A percentile compares a stretch with the other conserved stretches of the same genome.
phyloP scores from a whole-genome alignment of 2,329 filamentous ascomycete genomes.

The Escovopsis weberi region DNA sequence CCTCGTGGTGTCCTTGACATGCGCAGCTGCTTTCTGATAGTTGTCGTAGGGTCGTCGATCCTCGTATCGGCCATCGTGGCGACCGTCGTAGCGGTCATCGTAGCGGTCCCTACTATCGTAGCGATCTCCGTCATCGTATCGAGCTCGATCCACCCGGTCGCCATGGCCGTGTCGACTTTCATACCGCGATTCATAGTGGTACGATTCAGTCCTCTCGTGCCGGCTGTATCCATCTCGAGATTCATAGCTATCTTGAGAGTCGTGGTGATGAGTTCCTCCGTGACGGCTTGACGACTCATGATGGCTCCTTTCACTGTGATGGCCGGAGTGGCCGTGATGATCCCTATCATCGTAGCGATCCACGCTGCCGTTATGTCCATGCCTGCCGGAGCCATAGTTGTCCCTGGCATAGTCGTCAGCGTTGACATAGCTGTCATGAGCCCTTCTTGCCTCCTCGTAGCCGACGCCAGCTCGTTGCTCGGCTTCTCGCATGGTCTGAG shows the following conservation, averaged over 20 bases:
- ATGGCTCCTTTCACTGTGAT: background rate
- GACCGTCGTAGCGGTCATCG: too few species aligned
- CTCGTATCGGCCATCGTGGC: slow-evolving; percentile 1
- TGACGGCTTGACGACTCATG: background rate
- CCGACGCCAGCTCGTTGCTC: slow-evolving; percentile 49
- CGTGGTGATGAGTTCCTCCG: background rate
- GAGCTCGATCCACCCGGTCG: background rate
- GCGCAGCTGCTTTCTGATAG: slow-evolving; percentile 57
- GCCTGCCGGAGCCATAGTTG: slow-evolving; percentile 22
- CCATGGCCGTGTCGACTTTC: background rate
- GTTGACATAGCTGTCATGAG: slow-evolving; percentile 45
- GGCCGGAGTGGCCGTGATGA: background rate
- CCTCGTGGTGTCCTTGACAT: slow-evolving; percentile 43
- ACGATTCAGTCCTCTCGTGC: too few species aligned
- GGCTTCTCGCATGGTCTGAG: slow-evolving; percentile 42
- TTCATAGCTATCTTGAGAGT: background rate
- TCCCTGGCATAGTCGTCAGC: slow-evolving; percentile 25
- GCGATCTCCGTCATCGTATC: slow-evolving; percentile 2
- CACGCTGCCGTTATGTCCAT: slow-evolving; percentile 11
- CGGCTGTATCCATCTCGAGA: background rate
- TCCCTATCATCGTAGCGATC: slow-evolving; percentile 3
- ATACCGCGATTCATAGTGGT: background rate
- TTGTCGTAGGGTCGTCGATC: slow-evolving; percentile 37
- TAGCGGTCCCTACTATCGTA: background rate
- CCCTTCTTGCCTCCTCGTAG: slow-evolving; percentile 51